Evolutionary conservation across 257 asterid genomes (phyloP).

Genomic region (Ehretia macrophylla): DNA sequence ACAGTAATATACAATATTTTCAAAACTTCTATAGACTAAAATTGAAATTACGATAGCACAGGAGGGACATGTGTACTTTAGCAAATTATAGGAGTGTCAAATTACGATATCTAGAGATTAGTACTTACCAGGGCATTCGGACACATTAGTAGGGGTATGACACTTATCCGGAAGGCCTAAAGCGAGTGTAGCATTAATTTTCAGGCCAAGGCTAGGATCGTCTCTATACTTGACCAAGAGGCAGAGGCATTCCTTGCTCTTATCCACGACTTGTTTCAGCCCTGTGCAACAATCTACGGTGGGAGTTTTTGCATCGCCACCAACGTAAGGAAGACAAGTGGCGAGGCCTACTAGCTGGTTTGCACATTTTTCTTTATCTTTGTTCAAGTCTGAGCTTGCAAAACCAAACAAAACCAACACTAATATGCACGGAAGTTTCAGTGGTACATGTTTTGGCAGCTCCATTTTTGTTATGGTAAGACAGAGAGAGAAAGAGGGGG

Average conservation of each 20-base stretch:
- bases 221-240: constrained; percentile 63
- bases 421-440: not conserved
- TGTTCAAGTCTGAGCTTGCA: constrained; percentile 33
- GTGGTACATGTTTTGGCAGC: not conserved
- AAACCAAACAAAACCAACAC: constrained; percentile 9
- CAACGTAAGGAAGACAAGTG: constrained; percentile 68
- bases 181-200: constrained; percentile 66
- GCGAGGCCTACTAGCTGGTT: constrained; percentile 45
- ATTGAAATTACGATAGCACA: no score
- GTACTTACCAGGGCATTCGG: constrained; percentile 47
- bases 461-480: constrained; percentile 23
- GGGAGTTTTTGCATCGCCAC: constrained; percentile 50
- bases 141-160: constrained; percentile 33
- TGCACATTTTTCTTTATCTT: constrained; percentile 58
- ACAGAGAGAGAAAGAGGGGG: not conserved
- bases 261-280: constrained; percentile 37
- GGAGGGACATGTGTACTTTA: no score
- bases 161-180: constrained; percentile 53
- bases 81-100: no score
- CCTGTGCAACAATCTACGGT: constrained; percentile 66
- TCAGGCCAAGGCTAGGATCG: constrained; percentile 65
- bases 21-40: no score
- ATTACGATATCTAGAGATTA: no score
- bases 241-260: constrained; percentile 55
- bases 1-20: no score